Evolutionary conservation across 2,329 filamentous ascomycete species (phyloP).

Genomic region (Zalaria obscura): DNA sequence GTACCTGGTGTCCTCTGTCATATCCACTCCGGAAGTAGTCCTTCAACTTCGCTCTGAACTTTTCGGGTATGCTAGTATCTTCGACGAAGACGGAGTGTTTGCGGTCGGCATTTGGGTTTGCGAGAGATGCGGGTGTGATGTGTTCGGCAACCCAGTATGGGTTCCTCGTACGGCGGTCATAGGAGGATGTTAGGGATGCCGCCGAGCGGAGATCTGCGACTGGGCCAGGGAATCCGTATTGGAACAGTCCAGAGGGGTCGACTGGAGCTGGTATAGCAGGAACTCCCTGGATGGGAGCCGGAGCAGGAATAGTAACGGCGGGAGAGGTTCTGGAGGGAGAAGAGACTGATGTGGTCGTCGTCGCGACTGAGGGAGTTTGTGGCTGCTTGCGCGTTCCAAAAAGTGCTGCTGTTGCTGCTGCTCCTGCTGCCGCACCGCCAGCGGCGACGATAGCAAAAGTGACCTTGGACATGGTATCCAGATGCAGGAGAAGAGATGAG

Average conservation of each 20-base stretch:
- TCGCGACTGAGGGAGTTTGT: conserved; percentile 14
- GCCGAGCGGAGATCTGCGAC: conserved; percentile 68
- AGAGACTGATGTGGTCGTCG: conserved; percentile 20
- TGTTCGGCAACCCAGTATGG: conserved; percentile 88
- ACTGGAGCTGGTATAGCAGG: conserved; percentile 20
- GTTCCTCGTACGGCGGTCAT: conserved; percentile 81
- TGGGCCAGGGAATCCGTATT: conserved; percentile 74
- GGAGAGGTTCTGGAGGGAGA: conserved; percentile 10
- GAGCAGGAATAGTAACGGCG: conserved; percentile 13
- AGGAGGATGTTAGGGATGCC: conserved; percentile 68
- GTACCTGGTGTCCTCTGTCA: conserved; percentile 92
- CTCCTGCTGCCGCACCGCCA: conserved; percentile 32
- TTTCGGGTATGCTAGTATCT: conserved; percentile 62
- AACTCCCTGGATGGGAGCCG: conserved; percentile 10
- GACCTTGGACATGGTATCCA: conserved; percentile 31
- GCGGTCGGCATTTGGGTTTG: conserved; percentile 62
- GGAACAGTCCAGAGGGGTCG: conserved; percentile 36
- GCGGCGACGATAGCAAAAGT: conserved; percentile 35
- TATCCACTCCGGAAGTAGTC: conserved; percentile 95
- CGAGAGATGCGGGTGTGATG: conserved; percentile 78
- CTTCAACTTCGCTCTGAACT: conserved; percentile 78
- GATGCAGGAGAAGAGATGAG: no score
- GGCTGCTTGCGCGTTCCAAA: conserved; percentile 20
- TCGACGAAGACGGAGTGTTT: conserved; percentile 73
- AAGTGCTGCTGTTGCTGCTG: conserved; percentile 33